Conservation (phyloP, 345 rosid genomes). For the Gossypium raimondii region DNA sequence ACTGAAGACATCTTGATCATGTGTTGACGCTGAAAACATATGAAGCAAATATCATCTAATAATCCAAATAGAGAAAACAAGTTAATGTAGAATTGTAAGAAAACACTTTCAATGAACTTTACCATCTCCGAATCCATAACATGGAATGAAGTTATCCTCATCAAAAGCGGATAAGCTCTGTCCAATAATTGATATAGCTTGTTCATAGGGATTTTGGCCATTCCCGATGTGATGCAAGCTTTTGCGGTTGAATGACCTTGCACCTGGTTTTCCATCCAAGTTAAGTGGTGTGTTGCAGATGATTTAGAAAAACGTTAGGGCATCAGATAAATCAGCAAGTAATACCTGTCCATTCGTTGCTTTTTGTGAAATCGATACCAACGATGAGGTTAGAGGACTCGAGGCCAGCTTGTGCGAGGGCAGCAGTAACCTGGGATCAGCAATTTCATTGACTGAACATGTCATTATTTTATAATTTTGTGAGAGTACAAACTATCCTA, state of each 20-base stretch:
- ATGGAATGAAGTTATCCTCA: slow-evolving; percentile 80
- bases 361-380: slow-evolving; percentile 92
- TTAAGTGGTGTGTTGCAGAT: slow-evolving; percentile 14
- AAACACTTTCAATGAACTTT: slow-evolving; percentile 19
- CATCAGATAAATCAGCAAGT: slow-evolving; percentile 15
- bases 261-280: slow-evolving; percentile 36
- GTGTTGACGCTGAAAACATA: slow-evolving; percentile 64
- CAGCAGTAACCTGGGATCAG: slow-evolving; percentile 57
- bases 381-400: slow-evolving; percentile 94
- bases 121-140: slow-evolving; percentile 77
- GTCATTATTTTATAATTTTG: slow-evolving; percentile 6
- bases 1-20: slow-evolving; percentile 89
- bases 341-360: slow-evolving; percentile 97
- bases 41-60: slow-evolving; percentile 22
- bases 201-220: slow-evolving; percentile 67
- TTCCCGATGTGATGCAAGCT: slow-evolving; percentile 67
- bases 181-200: slow-evolving; percentile 78
- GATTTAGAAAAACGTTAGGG: neutral
- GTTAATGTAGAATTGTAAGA: neutral
- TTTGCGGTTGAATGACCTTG: slow-evolving; percentile 57
- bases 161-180: slow-evolving; percentile 70
- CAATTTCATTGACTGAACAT: neutral
- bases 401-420: slow-evolving; percentile 39
- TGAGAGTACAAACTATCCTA: neutral
- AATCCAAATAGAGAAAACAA: neutral